Evolutionary conservation across 2,329 filamentous ascomycete genomes (phyloP).

Genomic region (Xylaria sp.): DNA sequence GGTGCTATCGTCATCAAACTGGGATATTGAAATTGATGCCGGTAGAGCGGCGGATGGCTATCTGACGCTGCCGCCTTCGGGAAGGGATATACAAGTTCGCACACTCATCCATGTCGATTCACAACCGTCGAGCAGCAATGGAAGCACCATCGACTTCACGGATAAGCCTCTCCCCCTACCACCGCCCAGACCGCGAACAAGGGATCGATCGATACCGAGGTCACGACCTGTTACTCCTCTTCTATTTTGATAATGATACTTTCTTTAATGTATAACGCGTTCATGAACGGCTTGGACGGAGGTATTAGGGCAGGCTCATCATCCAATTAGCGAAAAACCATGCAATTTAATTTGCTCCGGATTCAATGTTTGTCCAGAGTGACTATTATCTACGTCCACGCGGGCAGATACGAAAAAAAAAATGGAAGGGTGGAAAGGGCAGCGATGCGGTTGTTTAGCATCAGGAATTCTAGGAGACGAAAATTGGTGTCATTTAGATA

Average conservation of each 20-base stretch:
- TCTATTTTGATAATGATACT: constrained; percentile 30
- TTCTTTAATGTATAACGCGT: constrained; percentile 1
- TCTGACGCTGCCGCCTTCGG: constrained; percentile 11
- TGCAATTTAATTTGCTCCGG: background rate
- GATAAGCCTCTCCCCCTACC: constrained; percentile 32
- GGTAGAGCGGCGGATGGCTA: background rate
- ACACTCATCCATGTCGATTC: constrained; percentile 32
- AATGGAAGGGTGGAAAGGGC: background rate
- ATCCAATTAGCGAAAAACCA: background rate
- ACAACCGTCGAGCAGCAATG: constrained; percentile 22
- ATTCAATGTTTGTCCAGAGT: background rate
- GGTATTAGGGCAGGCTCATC: background rate
- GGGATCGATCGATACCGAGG: constrained; percentile 29
- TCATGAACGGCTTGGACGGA: background rate
- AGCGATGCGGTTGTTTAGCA: background rate
- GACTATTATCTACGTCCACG: background rate
- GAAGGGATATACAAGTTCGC: constrained; percentile 31
- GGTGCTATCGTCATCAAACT: constrained; percentile 26
- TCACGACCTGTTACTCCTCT: constrained; percentile 32
- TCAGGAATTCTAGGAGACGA: background rate
- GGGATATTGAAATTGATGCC: constrained; percentile 33
- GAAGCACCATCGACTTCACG: constrained; percentile 13
- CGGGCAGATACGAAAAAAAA: background rate
- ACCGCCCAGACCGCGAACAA: constrained; percentile 17
- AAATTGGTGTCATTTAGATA: background rate